Base-by-base conservation (phyloP, 2,329 filamentous ascomycete genomes). In the Talaromyces albobiverticillius region DNA sequence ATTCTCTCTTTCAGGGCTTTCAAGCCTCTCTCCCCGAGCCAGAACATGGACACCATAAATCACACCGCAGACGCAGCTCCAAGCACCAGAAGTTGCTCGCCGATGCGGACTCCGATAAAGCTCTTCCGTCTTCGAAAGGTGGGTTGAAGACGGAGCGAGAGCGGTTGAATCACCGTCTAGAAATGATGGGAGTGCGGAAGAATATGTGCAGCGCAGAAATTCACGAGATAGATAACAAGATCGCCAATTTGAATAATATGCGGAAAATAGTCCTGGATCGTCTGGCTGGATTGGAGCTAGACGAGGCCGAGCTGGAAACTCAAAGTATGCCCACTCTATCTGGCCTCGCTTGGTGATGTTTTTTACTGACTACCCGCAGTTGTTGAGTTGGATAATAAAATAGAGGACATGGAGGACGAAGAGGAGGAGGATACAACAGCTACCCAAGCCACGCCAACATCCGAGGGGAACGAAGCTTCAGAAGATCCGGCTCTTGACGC, bases 161-260 rank as follows among this genome's bases (percentile, higher is more conserved):
- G 41, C 79, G 82, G 51, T 81, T 96, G 75, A 86, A 88, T 75
- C 91, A 95, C 70, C 84, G 90, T 61, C 78, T 99, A 62, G 91
- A 97, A 67, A 89, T 96, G 83, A 85, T 97, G 76, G 83, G 87
- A 3, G 85, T 97, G 58, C 84, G 94, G 56, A 99, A 99, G 73
- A 96, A 94, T 67, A 96, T 99, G 93, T 93, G 92, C 62, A 94
- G 90, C 65, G 89, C 90, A 59, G 94, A 99, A 72, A 97, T 99
- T 56, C 85, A 86, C 57, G 94, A 99, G 67, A 96, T 99, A 57
- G 94, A 99, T 74, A 92, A 88, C 74, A 99, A 97, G 73, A 93
- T 99, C 59, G 84, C 90, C 57, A 97, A 97, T 70, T 78, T 99
- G 52, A 87, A 90, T 62, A 90, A 85, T 58, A 96, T 97, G 90